These are phyloP conservation scores for Aspergillus viridinutans DNA, from an alignment of 2,329 filamentous ascomycete genomes.

Conservation along the genomic window DNA sequence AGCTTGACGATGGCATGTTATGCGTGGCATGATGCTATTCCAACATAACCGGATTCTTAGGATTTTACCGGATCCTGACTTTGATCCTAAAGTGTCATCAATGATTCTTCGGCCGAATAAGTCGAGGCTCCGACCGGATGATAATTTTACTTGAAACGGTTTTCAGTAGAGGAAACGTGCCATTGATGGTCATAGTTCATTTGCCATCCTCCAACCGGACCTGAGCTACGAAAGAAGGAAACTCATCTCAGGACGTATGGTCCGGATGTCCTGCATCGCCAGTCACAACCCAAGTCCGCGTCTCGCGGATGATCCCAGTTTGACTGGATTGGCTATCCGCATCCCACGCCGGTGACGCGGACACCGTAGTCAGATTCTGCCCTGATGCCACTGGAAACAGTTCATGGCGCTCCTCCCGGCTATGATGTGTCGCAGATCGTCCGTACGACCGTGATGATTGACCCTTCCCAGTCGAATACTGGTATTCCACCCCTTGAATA, in stretches of 20 bases:
- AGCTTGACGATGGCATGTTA: not conserved
- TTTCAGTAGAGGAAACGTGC: no score
- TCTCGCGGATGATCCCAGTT: slow-evolving; percentile 14
- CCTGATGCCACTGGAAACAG: slow-evolving; percentile 2
- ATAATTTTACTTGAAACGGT: no score
- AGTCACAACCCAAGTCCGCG: slow-evolving; percentile 11
- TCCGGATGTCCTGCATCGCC: not conserved
- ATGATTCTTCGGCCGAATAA: no score
- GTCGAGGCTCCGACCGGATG: no score
- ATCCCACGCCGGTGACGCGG: slow-evolving; percentile 10
- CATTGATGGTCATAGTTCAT: no score
- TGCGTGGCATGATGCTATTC: not conserved
- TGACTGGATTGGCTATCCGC: slow-evolving; percentile 17
- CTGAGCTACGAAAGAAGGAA: no score
- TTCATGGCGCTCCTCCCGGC: slow-evolving; percentile 1
- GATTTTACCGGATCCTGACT: not conserved
- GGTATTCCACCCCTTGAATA: slow-evolving; percentile 10
- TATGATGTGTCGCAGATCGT: not conserved
- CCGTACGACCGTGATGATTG: not conserved
- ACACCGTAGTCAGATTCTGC: slow-evolving; percentile 8
- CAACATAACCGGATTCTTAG: not conserved
- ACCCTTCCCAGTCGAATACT: slow-evolving; percentile 3
- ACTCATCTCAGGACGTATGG: not conserved
- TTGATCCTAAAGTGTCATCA: not conserved
- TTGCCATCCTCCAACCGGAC: no score